A percentile compares a stretch with the other conserved stretches of the same genome.
phyloP scores from a whole-genome alignment of 2,329 filamentous ascomycete species.

The Periconia sp. region DNA sequence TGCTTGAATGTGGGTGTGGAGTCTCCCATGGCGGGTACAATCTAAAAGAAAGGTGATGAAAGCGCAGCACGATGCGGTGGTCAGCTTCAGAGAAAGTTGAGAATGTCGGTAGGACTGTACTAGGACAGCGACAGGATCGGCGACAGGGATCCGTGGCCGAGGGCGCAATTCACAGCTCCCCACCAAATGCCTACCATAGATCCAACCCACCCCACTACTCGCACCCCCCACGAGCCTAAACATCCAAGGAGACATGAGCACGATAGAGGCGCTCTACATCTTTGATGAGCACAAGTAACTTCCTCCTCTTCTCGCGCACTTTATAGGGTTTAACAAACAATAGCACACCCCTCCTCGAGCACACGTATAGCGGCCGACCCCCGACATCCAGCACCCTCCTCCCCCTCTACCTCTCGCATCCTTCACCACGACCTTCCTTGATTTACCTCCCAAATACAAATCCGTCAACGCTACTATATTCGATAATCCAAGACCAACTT shows the following conservation, averaged over 20 bases:
- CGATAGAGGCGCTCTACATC: constrained; percentile 94
- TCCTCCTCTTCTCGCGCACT: background rate
- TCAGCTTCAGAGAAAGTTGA: background rate
- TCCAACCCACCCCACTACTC: constrained; percentile 1
- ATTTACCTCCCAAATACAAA: constrained; percentile 81
- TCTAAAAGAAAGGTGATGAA: background rate
- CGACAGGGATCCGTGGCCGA: too few species aligned
- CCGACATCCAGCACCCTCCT: constrained; percentile 75
- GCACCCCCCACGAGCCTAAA: constrained; percentile 2
- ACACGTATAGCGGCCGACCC: constrained; percentile 82
- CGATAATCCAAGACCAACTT: constrained; percentile 81
- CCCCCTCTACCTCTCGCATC: constrained; percentile 82
- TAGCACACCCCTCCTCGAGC: constrained; percentile 83
- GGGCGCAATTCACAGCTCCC: constrained; percentile 14
- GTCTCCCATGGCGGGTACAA: constrained; percentile 17
- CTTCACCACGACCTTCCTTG: constrained; percentile 78
- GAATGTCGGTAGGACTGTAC: constrained; percentile 9
- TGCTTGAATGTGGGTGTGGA: constrained; percentile 28
- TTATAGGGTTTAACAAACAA: constrained; percentile 14
- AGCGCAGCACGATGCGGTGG: too few species aligned
- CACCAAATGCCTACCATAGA: constrained; percentile 29
- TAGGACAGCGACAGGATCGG: constrained; percentile 7
- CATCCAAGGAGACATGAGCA: constrained; percentile 51
- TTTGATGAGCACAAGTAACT: constrained; percentile 92
- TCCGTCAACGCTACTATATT: constrained; percentile 87